Evolutionary conservation across 2,329 filamentous ascomycete species (phyloP), one percentile per base, ranked within the genome.

Genomic region (Sclerotiophoma versabilis): DNA sequence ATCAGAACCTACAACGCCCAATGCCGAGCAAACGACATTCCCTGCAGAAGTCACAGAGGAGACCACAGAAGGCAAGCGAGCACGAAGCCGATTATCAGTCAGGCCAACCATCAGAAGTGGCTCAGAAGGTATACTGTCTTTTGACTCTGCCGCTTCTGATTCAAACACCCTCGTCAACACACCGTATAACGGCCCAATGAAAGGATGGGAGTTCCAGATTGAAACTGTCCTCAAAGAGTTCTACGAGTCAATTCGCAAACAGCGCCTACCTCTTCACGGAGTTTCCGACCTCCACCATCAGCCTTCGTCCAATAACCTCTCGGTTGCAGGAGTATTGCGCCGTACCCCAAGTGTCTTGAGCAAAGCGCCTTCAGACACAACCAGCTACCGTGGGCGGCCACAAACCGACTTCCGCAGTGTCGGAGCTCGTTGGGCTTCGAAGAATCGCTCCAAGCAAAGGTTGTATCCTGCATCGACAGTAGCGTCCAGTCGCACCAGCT

Each of bases 221-320:
- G 95, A 99, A 76, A 80, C 84, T n/a, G 90, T 98, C 6, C 81
- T 99, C 22, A 96, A 96, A 74, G 88, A 92, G 19, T 96, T 96
- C 57, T 99, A 96, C 75, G 85, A 81, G 23, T 96, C 93, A 0
- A 97, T 99, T 67, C 88, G 91, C 42, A 89, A 91, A 63, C 87
- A 96, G 60, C 87, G 86, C n/a, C 80, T 99, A 38, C 95, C 95
- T 5, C 80, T 98, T 3, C 92, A 95, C 69, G 92, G 92, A 9
- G 87, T 87, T 10, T 52, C 39, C 81, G 84, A 82, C 66, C 70
- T 79, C 63, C 57, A 73, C 58, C 80, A 82, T 2, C 83, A 84
- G 45, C 65, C 73, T 41, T 72, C 79, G 4, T 77, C 77, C 14
- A 87, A 82, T 69, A 86, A 84, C 43, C 81, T 97, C 23, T 88